Evolutionary conservation across 2,329 filamentous ascomycete species (phyloP).

Genomic region (Pseudogymnoascus sp.): DNA sequence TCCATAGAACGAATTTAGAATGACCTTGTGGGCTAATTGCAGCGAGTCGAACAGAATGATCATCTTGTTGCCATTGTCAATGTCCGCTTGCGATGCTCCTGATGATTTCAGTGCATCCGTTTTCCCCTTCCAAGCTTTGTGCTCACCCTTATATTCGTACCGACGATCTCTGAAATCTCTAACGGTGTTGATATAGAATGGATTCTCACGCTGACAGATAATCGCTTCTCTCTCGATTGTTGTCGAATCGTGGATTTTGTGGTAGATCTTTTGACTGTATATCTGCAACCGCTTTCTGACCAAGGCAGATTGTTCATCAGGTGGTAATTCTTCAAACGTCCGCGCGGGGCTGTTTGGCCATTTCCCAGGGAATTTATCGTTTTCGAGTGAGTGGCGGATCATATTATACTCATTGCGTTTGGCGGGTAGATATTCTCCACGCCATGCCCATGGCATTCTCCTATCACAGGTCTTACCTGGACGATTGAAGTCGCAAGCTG

Average conservation of each 20-base stretch:
- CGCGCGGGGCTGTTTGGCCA: constrained; percentile 61
- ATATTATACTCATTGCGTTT: constrained; percentile 99
- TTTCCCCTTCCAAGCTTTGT: constrained; percentile 98
- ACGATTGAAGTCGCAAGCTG: constrained; percentile 95
- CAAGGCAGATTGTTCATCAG: constrained; percentile 73
- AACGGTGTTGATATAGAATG: constrained; percentile 96
- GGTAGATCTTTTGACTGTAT: constrained; percentile 98
- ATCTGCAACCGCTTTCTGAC: constrained; percentile 82
- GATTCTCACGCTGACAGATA: constrained; percentile 96
- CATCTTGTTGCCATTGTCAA: constrained; percentile 98
- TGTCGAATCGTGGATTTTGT: constrained; percentile 94
- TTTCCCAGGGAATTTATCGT: constrained; percentile 83
- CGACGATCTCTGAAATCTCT: constrained; percentile 92
- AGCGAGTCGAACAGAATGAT: constrained; percentile 91
- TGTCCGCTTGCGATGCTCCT: constrained; percentile 65
- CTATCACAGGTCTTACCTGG: constrained; percentile 96
- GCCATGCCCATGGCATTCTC: constrained; percentile 92
- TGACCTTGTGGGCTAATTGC: constrained; percentile 96
- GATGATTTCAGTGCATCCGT: constrained; percentile 77
- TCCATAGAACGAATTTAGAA: constrained; percentile 97
- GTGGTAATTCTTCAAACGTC: constrained; percentile 70
- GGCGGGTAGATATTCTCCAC: constrained; percentile 91
- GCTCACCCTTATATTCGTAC: constrained; percentile 97
- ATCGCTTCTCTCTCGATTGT: constrained; percentile 93
- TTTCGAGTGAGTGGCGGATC: constrained; percentile 86